Conservation (phyloP, 2,329 filamentous ascomycete species). For the Xylariaceae sp. region DNA sequence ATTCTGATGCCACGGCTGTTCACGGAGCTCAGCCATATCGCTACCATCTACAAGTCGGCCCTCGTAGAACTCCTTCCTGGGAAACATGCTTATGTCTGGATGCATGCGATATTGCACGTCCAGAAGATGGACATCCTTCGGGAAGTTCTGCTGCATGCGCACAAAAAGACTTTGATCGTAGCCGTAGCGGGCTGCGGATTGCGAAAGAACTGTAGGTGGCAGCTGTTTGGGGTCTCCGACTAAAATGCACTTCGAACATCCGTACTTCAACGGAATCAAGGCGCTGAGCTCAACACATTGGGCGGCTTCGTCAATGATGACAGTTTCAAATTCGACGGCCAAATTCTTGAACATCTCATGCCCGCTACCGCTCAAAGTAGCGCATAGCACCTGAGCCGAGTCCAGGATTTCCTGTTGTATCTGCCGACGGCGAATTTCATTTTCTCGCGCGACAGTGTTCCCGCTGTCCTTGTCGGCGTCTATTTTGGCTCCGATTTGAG, state of each 20-base stretch:
- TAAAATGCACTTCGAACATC: constrained; percentile 91
- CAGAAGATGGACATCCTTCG: constrained; percentile 84
- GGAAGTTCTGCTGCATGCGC: constrained; percentile 92
- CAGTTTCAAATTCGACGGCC: constrained; percentile 95
- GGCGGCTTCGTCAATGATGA: constrained; percentile 96
- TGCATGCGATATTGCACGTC: constrained; percentile 99
- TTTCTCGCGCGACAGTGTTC: constrained; percentile 74
- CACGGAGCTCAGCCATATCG: constrained; percentile 72
- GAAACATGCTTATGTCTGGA: constrained; percentile 89
- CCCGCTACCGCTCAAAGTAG: constrained; percentile 89
- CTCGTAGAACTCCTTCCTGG: constrained; percentile 90
- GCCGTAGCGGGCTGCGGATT: constrained; percentile 84
- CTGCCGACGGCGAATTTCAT: constrained; percentile 76
- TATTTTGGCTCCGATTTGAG: constrained; percentile 72
- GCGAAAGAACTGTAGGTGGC: constrained; percentile 91
- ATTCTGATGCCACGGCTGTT: constrained; percentile 80
- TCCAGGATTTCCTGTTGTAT: constrained; percentile 90
- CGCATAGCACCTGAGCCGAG: constrained; percentile 86
- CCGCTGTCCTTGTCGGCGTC: constrained; percentile 84
- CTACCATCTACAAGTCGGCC: constrained; percentile 77
- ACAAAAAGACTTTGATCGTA: constrained; percentile 99
- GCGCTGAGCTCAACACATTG: constrained; percentile 98
- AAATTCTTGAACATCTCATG: constrained; percentile 96
- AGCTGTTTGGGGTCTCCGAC: constrained; percentile 97
- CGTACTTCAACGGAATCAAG: constrained; percentile 94